Evolutionary conservation across 2,329 filamentous ascomycete species (phyloP).

Genomic region (Cytospora mali): DNA sequence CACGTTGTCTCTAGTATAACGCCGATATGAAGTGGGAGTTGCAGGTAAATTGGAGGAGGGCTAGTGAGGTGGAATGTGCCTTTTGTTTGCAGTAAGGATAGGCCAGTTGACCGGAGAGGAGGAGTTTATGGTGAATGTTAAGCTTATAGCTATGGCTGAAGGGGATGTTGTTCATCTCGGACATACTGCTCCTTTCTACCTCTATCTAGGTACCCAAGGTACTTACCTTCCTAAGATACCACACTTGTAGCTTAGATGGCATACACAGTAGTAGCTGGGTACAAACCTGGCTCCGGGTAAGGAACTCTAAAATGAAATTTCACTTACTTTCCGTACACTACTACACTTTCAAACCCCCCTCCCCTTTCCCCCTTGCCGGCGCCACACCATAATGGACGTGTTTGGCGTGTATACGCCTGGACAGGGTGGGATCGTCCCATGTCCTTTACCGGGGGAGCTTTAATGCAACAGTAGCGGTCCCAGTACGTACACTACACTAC

Average conservation of each 20-base stretch:
- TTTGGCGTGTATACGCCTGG: no score
- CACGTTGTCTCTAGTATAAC: not conserved
- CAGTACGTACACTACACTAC: no score
- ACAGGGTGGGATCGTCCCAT: not conserved
- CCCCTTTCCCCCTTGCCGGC: conserved; percentile 1
- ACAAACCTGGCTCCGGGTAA: not conserved
- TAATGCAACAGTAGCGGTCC: not conserved
- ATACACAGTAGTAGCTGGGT: no score
- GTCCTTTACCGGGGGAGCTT: not conserved
- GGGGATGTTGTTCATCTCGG: not conserved
- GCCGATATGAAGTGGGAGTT: not conserved
- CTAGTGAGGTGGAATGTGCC: not conserved
- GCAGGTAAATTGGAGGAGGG: not conserved
- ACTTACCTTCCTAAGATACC: no score
- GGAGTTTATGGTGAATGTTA: not conserved
- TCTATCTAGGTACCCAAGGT: not conserved
- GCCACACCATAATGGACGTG: no score
- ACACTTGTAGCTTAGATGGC: no score
- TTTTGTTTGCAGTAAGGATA: not conserved
- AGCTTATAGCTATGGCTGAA: not conserved
- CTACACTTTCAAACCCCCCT: not conserved
- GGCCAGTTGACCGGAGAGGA: not conserved
- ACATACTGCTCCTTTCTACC: not conserved
- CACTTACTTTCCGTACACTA: no score
- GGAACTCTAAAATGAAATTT: no score